Evolutionary conservation across 116 monocot genomes (phyloP), one percentile per base, ranked within the genome.

Genomic region (Cymodocea nodosa): DNA sequence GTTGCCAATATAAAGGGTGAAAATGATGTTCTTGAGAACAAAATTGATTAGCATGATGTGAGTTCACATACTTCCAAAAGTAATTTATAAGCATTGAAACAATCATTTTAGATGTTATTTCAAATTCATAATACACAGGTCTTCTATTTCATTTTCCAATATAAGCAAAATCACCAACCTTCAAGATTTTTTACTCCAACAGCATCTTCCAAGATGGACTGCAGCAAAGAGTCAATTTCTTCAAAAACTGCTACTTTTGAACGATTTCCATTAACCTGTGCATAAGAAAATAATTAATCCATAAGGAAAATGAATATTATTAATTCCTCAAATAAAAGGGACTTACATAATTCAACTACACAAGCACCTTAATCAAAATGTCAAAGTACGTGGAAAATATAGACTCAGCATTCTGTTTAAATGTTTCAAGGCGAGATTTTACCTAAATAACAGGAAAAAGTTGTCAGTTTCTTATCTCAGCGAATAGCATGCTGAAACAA

Each of bases 381-480:
- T 83, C 77, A 60, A 55, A 13, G 69, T 90, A 94, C 18, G 83
- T 79, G 2, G 94, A 76, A 49, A 75, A 68, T 54, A 87, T 77
- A 59, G 83, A 84, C 76, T 85, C 80, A 67, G 75, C 64, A 83
- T 90, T 90, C 69, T 64, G 52, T 65, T 90, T 90, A 56, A 90
- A 94, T 49, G 83, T 89, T 73, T 87, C 80, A 70, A 94, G 79
- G 71, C 94, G 90, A 64, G 83, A 80, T 75, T 81, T 90, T 59
- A 75, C 90, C 94, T 94, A 62, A 8, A 23, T 61, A 71, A 62
- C 59, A 50, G 61, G 30, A 57, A 40, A 50, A 37, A 35, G 8
- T 6, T 52, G 35, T 67, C 17, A 53, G 25, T 20, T 50, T 11
- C 39, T 25, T 62, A 17, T 62, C 39, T 37, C 23, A 17, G 17